Conservation (phyloP, 352 stramenopile species). For the Globisporangium acanthophoron region DNA sequence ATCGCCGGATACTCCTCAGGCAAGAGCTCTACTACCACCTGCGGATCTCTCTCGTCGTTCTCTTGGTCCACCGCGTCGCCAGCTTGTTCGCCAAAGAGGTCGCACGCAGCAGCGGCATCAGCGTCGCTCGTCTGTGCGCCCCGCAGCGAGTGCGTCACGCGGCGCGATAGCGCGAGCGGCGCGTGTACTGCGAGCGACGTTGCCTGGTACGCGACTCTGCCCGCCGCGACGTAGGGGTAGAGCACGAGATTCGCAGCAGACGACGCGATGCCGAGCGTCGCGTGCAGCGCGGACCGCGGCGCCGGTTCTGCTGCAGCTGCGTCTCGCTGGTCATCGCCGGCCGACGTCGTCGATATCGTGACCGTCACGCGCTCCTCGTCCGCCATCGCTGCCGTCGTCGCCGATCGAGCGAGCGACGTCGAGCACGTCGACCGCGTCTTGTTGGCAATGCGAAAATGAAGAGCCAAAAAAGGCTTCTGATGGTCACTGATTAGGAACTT, state of each 20-base stretch:
- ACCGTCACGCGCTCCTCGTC: neutral
- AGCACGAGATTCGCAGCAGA: slow-evolving; percentile 56
- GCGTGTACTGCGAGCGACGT: slow-evolving; percentile 53
- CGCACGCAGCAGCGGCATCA: slow-evolving; percentile 2
- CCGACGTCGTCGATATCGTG: neutral
- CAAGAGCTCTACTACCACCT: slow-evolving; percentile 5
- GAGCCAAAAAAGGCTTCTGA: too few species aligned
- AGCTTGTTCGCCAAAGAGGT: slow-evolving; percentile 51
- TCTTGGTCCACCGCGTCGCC: neutral
- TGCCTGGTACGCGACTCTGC: slow-evolving; percentile 47
- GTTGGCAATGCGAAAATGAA: too few species aligned
- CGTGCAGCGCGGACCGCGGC: slow-evolving; percentile 24
- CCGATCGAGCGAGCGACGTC: neutral
- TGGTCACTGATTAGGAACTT: too few species aligned
- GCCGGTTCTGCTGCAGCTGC: neutral
- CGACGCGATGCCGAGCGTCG: slow-evolving; percentile 50
- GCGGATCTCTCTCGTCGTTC: slow-evolving; percentile 3
- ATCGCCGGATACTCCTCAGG: slow-evolving; percentile 5
- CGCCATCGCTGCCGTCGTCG: neutral
- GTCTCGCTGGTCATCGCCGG: neutral
- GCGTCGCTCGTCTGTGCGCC: neutral
- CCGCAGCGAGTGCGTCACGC: slow-evolving; percentile 35
- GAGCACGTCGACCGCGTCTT: too few species aligned
- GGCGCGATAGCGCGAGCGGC: slow-evolving; percentile 49
- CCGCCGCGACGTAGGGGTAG: slow-evolving; percentile 52